These are phyloP conservation scores for Tremella fuciformis DNA, from an alignment of 768 basidiomycete species.

Conservation along the genomic window DNA sequence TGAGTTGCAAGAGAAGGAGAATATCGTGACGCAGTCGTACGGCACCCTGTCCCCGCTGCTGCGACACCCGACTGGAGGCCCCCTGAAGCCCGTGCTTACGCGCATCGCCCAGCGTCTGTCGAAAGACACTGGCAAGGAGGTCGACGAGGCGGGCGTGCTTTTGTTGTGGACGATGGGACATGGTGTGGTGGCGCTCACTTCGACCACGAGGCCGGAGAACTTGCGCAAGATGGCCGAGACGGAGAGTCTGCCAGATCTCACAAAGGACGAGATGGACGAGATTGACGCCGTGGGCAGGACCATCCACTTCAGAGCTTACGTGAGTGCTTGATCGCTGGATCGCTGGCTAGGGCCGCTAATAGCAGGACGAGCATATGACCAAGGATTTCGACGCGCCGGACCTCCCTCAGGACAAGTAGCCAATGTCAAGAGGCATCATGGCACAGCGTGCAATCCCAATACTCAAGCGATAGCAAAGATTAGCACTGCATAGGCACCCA, in stretches of 20 bases:
- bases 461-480: no score
- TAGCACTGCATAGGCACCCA: no score
- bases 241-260: constrained; percentile 29
- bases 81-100: constrained; percentile 41
- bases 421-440: no score
- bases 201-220: constrained; percentile 22
- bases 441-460: no score
- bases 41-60: constrained; percentile 42
- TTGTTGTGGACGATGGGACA: constrained; percentile 47
- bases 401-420: constrained; percentile 12
- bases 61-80: constrained; percentile 39
- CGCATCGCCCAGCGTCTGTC: constrained; percentile 31
- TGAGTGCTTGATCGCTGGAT: constrained; percentile 12
- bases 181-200: constrained; percentile 44
- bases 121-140: constrained; percentile 30
- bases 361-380: constrained; percentile 41
- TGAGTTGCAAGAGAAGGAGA: constrained; percentile 35
- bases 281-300: constrained; percentile 41
- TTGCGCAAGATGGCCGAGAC: constrained; percentile 34
- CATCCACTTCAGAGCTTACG: constrained; percentile 43
- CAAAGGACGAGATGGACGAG: constrained; percentile 45
- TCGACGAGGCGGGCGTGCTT: constrained; percentile 35
- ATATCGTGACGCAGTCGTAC: constrained; percentile 43
- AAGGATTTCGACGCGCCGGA: constrained; percentile 41
- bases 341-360: not conserved